Conservation (phyloP, 2,329 filamentous ascomycete species). For the Alternaria arbusti region DNA sequence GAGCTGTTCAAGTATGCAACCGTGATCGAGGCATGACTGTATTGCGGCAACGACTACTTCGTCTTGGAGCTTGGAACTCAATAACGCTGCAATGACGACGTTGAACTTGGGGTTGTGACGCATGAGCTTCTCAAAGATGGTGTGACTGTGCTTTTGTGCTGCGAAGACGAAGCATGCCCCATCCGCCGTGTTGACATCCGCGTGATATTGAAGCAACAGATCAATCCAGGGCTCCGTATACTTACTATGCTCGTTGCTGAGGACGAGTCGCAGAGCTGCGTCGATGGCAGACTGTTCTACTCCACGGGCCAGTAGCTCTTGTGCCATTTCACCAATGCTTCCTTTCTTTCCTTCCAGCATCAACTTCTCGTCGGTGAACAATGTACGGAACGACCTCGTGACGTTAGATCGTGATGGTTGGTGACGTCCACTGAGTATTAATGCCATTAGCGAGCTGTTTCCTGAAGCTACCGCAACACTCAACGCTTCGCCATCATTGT, state of each 20-base stretch:
- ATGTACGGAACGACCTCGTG: constrained; percentile 35
- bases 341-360: not conserved
- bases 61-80: constrained; percentile 59
- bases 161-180: constrained; percentile 41
- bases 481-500: constrained; percentile 61
- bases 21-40: constrained; percentile 62
- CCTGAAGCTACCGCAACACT: constrained; percentile 61
- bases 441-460: constrained; percentile 57
- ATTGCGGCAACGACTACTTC: constrained; percentile 53
- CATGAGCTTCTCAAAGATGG: constrained; percentile 36
- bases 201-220: constrained; percentile 32
- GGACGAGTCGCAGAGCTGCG: constrained; percentile 27
- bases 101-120: constrained; percentile 57
- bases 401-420: constrained; percentile 30
- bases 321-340: constrained; percentile 20
- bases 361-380: constrained; percentile 28
- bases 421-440: constrained; percentile 54
- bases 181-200: constrained; percentile 41
- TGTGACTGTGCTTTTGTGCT: constrained; percentile 26
- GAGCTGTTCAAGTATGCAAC: constrained; percentile 31
- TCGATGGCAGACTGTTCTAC: constrained; percentile 41
- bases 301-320: constrained; percentile 32
- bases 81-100: constrained; percentile 63
- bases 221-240: constrained; percentile 25
- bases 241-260: constrained; percentile 17